Percentiles rank a stretch among this genome's conserved stretches.
Evolutionary conservation across 495 filamentous ascomycete genomes (phyloP).

Genomic region (Neurospora pannonica): DNA sequence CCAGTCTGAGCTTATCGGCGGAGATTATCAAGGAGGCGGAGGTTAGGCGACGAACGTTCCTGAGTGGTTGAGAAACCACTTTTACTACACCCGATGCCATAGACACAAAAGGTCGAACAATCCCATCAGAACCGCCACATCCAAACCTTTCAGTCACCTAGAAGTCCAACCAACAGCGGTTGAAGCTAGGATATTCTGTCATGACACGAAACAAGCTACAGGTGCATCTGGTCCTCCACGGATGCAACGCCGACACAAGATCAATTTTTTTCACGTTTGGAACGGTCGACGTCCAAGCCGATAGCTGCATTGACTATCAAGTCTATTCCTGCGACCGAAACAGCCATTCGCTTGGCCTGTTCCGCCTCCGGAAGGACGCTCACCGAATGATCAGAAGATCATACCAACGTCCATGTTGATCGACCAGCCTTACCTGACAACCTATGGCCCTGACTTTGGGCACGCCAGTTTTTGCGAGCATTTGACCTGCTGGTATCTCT

Average conservation of each 20-base stretch:
- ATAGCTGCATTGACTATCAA: background rate
- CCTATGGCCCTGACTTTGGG: background rate
- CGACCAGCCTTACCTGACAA: background rate
- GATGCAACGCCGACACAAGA: background rate
- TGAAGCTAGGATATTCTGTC: background rate
- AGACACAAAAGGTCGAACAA: background rate
- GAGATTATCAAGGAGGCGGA: constrained; percentile 76
- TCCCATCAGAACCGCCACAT: background rate
- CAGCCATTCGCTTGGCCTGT: background rate
- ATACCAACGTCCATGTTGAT: background rate
- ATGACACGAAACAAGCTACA: background rate
- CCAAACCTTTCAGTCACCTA: background rate
- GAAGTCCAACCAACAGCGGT: background rate
- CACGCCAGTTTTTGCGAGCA: background rate
- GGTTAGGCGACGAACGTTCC: constrained; percentile 48
- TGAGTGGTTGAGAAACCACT: constrained; percentile 30
- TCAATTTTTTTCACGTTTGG: background rate
- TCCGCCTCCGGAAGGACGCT: background rate
- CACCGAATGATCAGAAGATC: background rate
- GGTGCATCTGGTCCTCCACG: background rate
- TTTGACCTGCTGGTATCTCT: background rate
- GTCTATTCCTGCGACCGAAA: background rate
- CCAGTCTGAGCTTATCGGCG: constrained; percentile 59
- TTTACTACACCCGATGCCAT: background rate
- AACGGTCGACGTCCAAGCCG: background rate